Evolutionary conservation across 106 monocot species (phyloP).

Genomic region (Dioscorea dumetorum): DNA sequence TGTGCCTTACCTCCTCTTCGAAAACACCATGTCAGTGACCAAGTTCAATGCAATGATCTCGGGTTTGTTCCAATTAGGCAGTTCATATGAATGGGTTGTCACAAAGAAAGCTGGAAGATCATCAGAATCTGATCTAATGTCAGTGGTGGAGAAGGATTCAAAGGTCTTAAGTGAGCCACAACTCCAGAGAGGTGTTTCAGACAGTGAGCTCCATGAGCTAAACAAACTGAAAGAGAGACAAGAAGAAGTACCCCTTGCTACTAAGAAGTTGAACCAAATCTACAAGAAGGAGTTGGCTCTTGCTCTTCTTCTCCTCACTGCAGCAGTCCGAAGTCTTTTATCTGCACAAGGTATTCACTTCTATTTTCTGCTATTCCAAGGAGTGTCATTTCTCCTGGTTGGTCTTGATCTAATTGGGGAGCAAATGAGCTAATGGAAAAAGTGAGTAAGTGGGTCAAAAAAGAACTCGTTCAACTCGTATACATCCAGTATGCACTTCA

Average conservation of each 20-base stretch:
- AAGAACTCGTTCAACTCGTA: not conserved
- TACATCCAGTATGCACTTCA: not conserved
- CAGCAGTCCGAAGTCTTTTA: constrained; percentile 59
- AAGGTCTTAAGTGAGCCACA: constrained; percentile 24
- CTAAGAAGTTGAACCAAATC: constrained; percentile 40
- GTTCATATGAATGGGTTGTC: constrained; percentile 64
- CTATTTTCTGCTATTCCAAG: constrained; percentile 78
- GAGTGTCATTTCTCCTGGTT: constrained; percentile 59
- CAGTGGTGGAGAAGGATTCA: constrained; percentile 23
- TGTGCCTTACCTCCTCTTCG: constrained; percentile 40
- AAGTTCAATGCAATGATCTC: constrained; percentile 78
- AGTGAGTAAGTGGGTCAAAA: too few relatives aligned
- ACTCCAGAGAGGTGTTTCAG: constrained; percentile 34
- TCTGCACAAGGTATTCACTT: constrained; percentile 73
- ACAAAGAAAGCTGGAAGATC: constrained; percentile 70
- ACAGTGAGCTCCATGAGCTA: constrained; percentile 41
- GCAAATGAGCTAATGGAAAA: constrained; percentile 37
- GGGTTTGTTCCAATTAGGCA: constrained; percentile 57
- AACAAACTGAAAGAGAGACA: constrained; percentile 31
- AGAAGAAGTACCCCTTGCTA: constrained; percentile 1
- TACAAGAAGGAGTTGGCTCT: constrained; percentile 77
- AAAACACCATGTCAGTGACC: constrained; percentile 83
- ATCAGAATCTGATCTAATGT: constrained; percentile 49
- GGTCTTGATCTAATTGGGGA: constrained; percentile 74
- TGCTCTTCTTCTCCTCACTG: constrained; percentile 58